Conservation (phyloP, 2,329 filamentous ascomycete genomes). For the Sordariomycetes sp. region DNA sequence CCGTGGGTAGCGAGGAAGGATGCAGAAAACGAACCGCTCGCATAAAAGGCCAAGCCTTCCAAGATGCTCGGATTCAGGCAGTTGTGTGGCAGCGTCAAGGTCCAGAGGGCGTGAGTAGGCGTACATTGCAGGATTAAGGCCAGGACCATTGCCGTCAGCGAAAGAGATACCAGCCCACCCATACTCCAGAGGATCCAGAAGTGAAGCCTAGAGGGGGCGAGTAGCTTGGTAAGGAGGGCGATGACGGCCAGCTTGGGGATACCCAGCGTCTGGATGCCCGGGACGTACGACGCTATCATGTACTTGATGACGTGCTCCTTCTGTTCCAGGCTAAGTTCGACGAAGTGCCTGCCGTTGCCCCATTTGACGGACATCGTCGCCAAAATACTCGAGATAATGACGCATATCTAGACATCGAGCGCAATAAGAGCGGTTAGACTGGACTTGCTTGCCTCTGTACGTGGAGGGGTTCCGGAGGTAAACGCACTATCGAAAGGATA, state of each 20-base stretch:
- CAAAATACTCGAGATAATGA: slow-evolving; percentile 8
- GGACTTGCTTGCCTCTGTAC: background rate
- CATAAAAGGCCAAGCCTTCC: background rate
- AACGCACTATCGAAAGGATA: slow-evolving; percentile 4
- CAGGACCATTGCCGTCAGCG: slow-evolving; percentile 10
- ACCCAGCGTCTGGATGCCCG: slow-evolving; percentile 15
- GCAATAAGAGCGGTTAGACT: background rate
- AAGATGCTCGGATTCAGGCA: slow-evolving; percentile 10
- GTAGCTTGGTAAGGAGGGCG: slow-evolving; percentile 13
- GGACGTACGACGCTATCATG: slow-evolving; percentile 14
- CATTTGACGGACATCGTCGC: slow-evolving; percentile 9
- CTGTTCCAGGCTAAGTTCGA: slow-evolving; percentile 7
- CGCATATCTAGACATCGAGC: slow-evolving; percentile 7
- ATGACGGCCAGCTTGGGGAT: slow-evolving; percentile 18
- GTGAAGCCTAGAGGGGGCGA: slow-evolving; percentile 12
- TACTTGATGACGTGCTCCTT: slow-evolving; percentile 8
- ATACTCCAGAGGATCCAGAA: slow-evolving; percentile 13
- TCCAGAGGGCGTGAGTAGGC: slow-evolving; percentile 13
- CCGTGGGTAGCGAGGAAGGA: too few species aligned
- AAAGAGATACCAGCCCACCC: slow-evolving; percentile 7
- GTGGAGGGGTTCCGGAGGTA: background rate
- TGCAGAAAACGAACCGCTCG: background rate
- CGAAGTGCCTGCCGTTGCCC: slow-evolving; percentile 12
- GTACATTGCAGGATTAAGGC: slow-evolving; percentile 14
- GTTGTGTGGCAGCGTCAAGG: slow-evolving; percentile 7